Base-by-base conservation (phyloP, 352 stramenopile genomes). In the Phytophthora europaea region DNA sequence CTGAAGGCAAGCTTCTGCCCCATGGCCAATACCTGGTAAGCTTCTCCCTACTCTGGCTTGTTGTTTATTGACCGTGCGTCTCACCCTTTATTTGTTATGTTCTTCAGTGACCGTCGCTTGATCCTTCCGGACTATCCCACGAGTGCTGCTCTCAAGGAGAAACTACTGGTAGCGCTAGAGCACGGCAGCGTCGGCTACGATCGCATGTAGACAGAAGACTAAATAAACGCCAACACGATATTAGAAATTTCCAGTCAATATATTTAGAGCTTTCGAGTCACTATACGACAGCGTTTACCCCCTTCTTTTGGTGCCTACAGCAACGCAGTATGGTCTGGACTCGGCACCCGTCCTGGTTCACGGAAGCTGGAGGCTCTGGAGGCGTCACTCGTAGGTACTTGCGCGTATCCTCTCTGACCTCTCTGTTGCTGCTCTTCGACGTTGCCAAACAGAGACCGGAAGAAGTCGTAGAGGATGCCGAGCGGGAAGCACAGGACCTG, bases 1-100 rank as follows among this genome's bases (percentile, higher is more conserved):
- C 83, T 76, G 75, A 81, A 88, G 26, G 66, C 47, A 8, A 71
- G 64, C 18, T 78, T 85, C n/a, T 93, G 82, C 22, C 88, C 88
- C 2, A 91, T 87, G 65, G 88, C 87, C 6, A 92, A 93, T 51
- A 95, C 85, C 10, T 95, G 87, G 88, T 95, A 81, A 67, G 77
- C 20, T 7, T 28, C 0, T 15, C 22, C 6, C 45, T 9, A 36
- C 54, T 26, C 26, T 54, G 38, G 52, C 34, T 59, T 33, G 16
- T 33, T 48, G 47, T 36, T 43, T 56, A 47, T 6, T 50, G 58
- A 20, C 28, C 8, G 26, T 26, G 51, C 16, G 54, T 50, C 72
- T 76, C 31, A 70, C 54, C 16, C 18, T 51, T 22, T 75, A 9
- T 55, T 16, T 43, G 65, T 68, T 58, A 62, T n/a, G 16, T 3